Conservation (phyloP, 176 grass and related monocot species). For the Pharus latifolius region DNA sequence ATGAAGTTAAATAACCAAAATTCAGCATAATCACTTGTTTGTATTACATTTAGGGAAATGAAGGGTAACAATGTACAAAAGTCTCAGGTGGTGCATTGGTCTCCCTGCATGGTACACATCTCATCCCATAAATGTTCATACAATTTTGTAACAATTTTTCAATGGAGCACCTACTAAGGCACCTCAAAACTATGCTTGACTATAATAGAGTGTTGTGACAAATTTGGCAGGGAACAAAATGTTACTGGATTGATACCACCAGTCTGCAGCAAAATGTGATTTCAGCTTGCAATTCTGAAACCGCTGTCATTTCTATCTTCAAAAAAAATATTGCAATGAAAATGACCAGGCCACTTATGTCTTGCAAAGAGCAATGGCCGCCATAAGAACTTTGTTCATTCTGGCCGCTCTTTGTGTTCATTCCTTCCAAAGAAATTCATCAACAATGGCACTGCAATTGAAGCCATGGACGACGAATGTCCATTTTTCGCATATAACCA, state of each 20-base stretch:
- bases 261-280: neutral
- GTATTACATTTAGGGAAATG: no score
- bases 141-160: neutral
- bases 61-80: no score
- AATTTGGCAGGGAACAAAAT: neutral
- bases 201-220: neutral
- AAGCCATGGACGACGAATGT: neutral
- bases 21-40: no score
- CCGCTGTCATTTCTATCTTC: neutral
- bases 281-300: neutral
- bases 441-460: no score
- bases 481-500: neutral
- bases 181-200: neutral
- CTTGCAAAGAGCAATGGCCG: constrained; percentile 10
- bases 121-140: neutral
- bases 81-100: no score
- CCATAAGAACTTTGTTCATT: no score
- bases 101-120: neutral
- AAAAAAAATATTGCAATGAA: neutral
- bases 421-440: no score
- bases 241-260: neutral
- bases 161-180: neutral
- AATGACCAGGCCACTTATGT: neutral
- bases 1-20: no score
- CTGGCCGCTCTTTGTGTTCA: no score